Evolutionary conservation across 192 early-diverging fungal species (phyloP).

Genomic region (Coemansia sp.): DNA sequence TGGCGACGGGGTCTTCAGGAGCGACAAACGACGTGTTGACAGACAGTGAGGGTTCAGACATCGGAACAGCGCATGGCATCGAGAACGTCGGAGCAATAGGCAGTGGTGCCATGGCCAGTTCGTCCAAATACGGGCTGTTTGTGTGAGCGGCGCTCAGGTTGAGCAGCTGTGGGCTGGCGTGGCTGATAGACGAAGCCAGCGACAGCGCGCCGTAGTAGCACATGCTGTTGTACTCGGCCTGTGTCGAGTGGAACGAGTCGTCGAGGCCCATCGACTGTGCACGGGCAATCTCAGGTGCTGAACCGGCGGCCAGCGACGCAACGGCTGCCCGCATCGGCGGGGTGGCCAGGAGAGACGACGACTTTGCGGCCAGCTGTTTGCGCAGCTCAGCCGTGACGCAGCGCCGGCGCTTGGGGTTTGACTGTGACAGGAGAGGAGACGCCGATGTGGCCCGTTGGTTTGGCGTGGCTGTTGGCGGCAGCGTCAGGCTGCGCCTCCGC

Average conservation of each 20-base stretch:
- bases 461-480: conserved; percentile 11
- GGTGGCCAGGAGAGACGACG: conserved; percentile 18
- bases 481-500: conserved; percentile 44
- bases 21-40: conserved; percentile 21
- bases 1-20: conserved; percentile 2
- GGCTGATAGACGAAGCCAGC: conserved; percentile 12
- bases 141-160: conserved; percentile 6
- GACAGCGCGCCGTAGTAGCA: conserved; percentile 27
- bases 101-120: conserved; percentile 36
- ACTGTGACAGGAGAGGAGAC: conserved; percentile 33
- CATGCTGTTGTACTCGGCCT: conserved; percentile 12
- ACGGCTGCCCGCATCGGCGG: conserved; percentile 10
- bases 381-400: conserved; percentile 48
- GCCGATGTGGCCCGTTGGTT: conserved; percentile 30
- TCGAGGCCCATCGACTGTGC: conserved; percentile 22
- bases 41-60: conserved; percentile 2
- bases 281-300: conserved; percentile 4
- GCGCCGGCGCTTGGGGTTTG: conserved; percentile 42
- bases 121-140: conserved; percentile 27
- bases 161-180: conserved; percentile 12
- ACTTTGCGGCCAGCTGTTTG: conserved; percentile 49
- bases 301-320: not conserved
- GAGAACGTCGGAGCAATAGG: conserved; percentile 30
- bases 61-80: conserved; percentile 5
- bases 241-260: conserved; percentile 13